Evolutionary conservation across 179 eudicot genomes (phyloP).

Genomic region (Camellia oleifera): DNA sequence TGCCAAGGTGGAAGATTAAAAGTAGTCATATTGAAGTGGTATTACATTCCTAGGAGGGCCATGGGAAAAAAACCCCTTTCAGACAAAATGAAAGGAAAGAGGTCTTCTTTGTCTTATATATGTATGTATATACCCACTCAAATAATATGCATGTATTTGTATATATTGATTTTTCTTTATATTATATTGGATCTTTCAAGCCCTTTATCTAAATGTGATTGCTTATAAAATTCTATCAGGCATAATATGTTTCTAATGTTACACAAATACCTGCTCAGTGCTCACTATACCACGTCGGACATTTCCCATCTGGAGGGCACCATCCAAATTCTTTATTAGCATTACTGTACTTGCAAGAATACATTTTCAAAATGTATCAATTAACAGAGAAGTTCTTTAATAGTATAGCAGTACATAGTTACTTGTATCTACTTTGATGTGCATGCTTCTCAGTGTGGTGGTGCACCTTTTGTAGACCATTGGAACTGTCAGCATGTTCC

Average conservation of each 20-base stretch:
- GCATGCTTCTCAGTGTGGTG: conserved; percentile 8
- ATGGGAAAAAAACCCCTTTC: neutral
- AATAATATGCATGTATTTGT: neutral
- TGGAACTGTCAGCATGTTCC: conserved; percentile 68
- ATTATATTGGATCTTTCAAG: neutral
- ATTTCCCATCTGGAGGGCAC: neutral
- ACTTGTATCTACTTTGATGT: neutral
- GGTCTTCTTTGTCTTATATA: neutral
- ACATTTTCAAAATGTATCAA: neutral
- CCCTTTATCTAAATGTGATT: neutral
- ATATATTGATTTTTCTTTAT: neutral
- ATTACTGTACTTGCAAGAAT: neutral
- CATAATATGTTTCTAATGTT: neutral
- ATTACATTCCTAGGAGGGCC: neutral
- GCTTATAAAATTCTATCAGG: neutral
- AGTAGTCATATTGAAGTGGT: neutral
- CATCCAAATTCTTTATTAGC: too few species aligned
- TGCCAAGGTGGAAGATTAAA: neutral
- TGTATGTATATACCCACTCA: neutral
- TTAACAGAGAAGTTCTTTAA: neutral
- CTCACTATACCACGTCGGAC: neutral
- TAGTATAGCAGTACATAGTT: neutral
- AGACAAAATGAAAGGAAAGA: neutral
- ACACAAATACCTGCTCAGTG: neutral
- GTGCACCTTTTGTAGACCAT: conserved; percentile 44